Evolutionary conservation across 2,329 filamentous ascomycete species (phyloP), one percentile per base, ranked within the genome.

Genomic region (Truncatella angustata): DNA sequence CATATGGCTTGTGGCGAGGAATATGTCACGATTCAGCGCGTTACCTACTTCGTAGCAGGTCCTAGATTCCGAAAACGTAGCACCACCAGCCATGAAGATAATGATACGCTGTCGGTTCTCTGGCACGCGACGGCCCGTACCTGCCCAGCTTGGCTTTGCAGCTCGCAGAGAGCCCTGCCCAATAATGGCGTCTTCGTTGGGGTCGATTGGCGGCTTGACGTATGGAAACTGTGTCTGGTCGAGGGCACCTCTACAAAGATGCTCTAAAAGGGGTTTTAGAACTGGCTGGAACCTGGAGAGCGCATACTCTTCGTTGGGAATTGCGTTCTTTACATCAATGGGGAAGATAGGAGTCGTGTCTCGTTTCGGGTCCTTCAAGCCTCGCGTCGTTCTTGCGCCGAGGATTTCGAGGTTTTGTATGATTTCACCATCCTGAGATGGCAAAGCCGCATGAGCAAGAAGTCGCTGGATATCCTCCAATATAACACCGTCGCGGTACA

Each of bases 101-200:
- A 99, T 89, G 50, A 97, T 81, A 49, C 94, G 85, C 68, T 99
- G 94, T 49, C 88, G 84, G 58, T 92, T 95, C 66, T 97, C 93
- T 54, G 78, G 83, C 54, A 76, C 85, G 24, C 85, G 82, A 42
- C 87, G 80, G 39, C 91, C 86, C 9, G 89, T 87, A 49, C 90
- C 90, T 2, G 94, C 94, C 94, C 94, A 99, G 37, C 92, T 96
- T 2, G 93, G 94, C 63, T 96, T 95, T 14, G 91, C 91, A 9
- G 90, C 90, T 53, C 94, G 88, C 21, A 99, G 80, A 12, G 93
- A 97, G 11, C 88, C 84, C 58, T 89, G 80, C 23, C 81, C 75
- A 5, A 77, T 74, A 40, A 82, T 63, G 34, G 82, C 71, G 54
- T 86, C 82, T 52, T 82, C 80, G 55, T 82, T 80, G 14, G 78